These are phyloP conservation scores for Aspergillus bridgeri DNA, from an alignment of 495 filamentous ascomycete species.

Conservation along the genomic window DNA sequence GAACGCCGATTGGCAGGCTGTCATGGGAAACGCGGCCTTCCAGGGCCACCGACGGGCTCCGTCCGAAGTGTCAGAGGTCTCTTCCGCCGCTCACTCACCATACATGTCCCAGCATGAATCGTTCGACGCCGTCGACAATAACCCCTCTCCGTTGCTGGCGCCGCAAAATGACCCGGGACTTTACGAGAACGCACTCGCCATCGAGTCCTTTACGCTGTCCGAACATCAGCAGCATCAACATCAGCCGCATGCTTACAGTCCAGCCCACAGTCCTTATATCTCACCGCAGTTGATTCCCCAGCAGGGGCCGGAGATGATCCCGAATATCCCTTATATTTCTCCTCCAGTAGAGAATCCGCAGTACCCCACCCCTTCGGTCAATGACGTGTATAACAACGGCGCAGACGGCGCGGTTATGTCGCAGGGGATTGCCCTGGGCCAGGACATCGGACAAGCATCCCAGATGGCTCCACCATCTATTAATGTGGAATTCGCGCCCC, in stretches of 20 bases:
- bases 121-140: slow-evolving; percentile 70
- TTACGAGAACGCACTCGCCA: slow-evolving; percentile 73
- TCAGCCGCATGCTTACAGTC: slow-evolving; percentile 61
- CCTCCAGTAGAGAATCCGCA: slow-evolving; percentile 39
- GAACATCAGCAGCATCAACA: slow-evolving; percentile 59
- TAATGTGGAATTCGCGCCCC: slow-evolving; percentile 63
- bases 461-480: slow-evolving; percentile 63
- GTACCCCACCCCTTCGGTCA: slow-evolving; percentile 44
- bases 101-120: slow-evolving; percentile 73
- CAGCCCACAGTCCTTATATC: slow-evolving; percentile 78
- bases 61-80: slow-evolving; percentile 87
- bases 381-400: slow-evolving; percentile 53
- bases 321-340: slow-evolving; percentile 51
- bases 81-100: slow-evolving; percentile 80
- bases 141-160: slow-evolving; percentile 74
- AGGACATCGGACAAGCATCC: slow-evolving; percentile 64
- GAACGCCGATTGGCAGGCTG: slow-evolving; percentile 61
- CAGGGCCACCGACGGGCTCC: slow-evolving; percentile 75
- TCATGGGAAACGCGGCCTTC: slow-evolving; percentile 62
- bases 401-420: slow-evolving; percentile 27
- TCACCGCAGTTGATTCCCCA: slow-evolving; percentile 81
- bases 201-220: slow-evolving; percentile 78
- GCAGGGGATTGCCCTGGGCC: slow-evolving; percentile 30
- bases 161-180: slow-evolving; percentile 66
- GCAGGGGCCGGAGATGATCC: slow-evolving; percentile 50